Percentiles rank a stretch among this genome's conserved stretches.
phyloP scores from a whole-genome alignment of 2,329 filamentous ascomycete genomes.

The Huntiella abstrusa region DNA sequence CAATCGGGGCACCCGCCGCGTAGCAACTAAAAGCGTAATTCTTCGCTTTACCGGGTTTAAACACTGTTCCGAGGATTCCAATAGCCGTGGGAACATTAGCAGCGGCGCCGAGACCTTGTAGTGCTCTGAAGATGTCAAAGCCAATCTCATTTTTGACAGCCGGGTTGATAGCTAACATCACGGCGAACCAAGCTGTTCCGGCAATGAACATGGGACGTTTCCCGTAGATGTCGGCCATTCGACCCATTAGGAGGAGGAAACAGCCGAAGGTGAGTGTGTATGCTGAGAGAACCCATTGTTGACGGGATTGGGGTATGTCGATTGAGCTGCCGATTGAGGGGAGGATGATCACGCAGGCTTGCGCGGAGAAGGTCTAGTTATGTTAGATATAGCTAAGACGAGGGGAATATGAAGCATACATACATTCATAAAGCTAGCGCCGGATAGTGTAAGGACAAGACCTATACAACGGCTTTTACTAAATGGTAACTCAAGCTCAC shows the following conservation, averaged over 20 bases:
- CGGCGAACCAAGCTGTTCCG: conserved; percentile 44
- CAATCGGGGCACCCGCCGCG: conserved; percentile 44
- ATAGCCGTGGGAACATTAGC: conserved; percentile 54
- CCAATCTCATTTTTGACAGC: conserved; percentile 48
- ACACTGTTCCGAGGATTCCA: conserved; percentile 49
- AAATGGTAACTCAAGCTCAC: conserved; percentile 17
- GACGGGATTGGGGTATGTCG: conserved; percentile 34
- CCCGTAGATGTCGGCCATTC: conserved; percentile 47
- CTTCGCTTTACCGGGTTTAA: conserved; percentile 47
- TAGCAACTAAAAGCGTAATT: conserved; percentile 52
- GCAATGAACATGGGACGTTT: conserved; percentile 45
- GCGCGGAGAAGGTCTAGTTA: conserved; percentile 34
- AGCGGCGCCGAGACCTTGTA: conserved; percentile 49
- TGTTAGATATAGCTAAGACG: neutral
- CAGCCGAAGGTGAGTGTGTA: conserved; percentile 49
- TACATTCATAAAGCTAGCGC: conserved; percentile 38
- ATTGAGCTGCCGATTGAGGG: conserved; percentile 40
- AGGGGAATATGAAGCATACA: conserved; percentile 13
- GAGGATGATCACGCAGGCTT: conserved; percentile 42
- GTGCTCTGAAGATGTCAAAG: conserved; percentile 45
- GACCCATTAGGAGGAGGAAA: conserved; percentile 48
- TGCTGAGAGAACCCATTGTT: conserved; percentile 49
- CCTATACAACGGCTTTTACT: conserved; percentile 35
- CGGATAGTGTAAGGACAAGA: conserved; percentile 33
- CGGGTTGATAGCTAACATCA: conserved; percentile 38